Base-by-base conservation (phyloP, 352 stramenopile genomes). In the Globisporangium polare region DNA sequence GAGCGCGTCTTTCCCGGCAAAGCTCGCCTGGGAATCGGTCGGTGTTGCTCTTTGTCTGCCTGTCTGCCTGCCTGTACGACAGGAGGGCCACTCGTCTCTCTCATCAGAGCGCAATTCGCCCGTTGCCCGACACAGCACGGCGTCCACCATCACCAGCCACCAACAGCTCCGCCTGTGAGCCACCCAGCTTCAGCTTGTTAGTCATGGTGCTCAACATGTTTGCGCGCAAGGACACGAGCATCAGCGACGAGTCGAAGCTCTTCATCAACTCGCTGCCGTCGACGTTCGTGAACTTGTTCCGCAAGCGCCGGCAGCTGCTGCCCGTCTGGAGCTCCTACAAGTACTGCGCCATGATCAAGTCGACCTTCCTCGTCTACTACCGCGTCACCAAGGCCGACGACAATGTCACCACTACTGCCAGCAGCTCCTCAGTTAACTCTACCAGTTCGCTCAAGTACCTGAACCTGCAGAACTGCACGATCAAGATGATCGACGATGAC, bases 331-430 rank as follows among this genome's bases (percentile, higher is more conserved):
- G 78, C 68, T 90, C 83, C 33, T 67, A 89, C 66, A 92, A 89
- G 71, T 95, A 95, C 72, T 93, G 85, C 70, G 66, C 77, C 53
- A 83, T 92, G 83, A 92, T 95, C 75, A 95, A 95, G 69, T 91
- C 86, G 56, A 91, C 77, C 45, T 95, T 73, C 63, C 63, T 95
- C 43, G 71, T 95, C 20, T 95, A 92, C 72, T 91, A 91, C 65
- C 86, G 86, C 67, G 81, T 81, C 22, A 80, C 69, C 18, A 90
- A 86, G 46, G 37, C 68, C 2, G 80, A 89, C 26, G 79, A 89
- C 35, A 62, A 66, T 13, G 50, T 46, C 56, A 15, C 22, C 64
- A 46, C 60, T 55, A 54, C 26, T 70, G 60, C 54, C 62, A 77
- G 33, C 60, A 73, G 27, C 39, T 18, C 8, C 12, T 10, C 17